Evolutionary conservation across 805 yeast species (phyloP).

Genomic region (Komagataella ulmi): DNA sequence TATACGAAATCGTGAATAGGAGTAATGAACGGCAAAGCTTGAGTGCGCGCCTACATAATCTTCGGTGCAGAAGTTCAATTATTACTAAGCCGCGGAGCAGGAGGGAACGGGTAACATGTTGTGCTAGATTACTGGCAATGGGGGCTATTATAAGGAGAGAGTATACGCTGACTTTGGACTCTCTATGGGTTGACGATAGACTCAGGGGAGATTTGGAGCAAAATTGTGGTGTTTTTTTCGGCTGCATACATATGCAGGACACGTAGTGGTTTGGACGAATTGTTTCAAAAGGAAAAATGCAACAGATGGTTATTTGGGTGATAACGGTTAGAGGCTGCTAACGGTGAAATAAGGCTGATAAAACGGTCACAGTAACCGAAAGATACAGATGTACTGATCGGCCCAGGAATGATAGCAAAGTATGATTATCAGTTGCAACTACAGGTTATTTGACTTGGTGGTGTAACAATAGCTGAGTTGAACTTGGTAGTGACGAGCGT

Average conservation of each 20-base stretch:
- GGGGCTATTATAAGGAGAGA: not conserved
- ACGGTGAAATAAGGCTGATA: no score
- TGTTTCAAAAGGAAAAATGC: not conserved
- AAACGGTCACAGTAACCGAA: no score
- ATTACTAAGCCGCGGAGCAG: not conserved
- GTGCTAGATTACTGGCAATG: not conserved
- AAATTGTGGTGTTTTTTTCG: not conserved
- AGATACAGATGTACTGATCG: no score
- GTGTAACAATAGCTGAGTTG: no score
- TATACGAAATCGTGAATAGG: not conserved
- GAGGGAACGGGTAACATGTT: not conserved
- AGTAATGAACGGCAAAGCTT: not conserved
- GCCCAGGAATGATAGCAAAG: no score
- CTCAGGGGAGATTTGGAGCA: no score
- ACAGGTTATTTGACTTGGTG: no score
- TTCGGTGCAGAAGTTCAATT: not conserved
- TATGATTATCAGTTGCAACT: no score
- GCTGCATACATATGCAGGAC: not conserved
- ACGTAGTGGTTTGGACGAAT: not conserved
- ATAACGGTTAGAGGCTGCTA: no score
- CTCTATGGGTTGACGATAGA: no score
- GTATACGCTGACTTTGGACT: not conserved
- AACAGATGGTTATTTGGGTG: not conserved
- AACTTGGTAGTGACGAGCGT: no score
- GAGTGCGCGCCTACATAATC: not conserved